Conservation (phyloP, 306 rosid genomes). For the Quercus cerris region DNA sequence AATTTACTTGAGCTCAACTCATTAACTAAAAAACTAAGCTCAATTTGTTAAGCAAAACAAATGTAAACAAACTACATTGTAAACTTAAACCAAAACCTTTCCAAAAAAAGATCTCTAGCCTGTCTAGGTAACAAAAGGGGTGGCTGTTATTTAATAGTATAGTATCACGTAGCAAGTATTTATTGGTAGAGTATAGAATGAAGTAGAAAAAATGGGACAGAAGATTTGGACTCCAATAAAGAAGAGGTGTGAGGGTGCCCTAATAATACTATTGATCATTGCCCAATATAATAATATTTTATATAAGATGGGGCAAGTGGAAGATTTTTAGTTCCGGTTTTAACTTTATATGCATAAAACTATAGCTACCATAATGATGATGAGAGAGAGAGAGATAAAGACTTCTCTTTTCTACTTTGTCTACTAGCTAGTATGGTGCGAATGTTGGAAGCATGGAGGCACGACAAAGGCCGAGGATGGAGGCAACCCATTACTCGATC, state of each 20-base stretch:
- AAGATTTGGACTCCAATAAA: no score
- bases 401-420: slow-evolving; percentile 37
- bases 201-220: no score
- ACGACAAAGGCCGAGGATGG: slow-evolving; percentile 65
- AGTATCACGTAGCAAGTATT: no score
- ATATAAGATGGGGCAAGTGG: background rate
- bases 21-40: no score
- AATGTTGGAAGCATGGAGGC: slow-evolving; percentile 95
- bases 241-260: background rate
- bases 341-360: slow-evolving; percentile 37
- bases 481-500: slow-evolving; percentile 68
- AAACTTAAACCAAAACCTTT: background rate
- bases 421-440: slow-evolving; percentile 57
- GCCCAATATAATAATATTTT: background rate
- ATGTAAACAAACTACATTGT: background rate
- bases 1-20: no score
- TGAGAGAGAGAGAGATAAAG: slow-evolving; percentile 13
- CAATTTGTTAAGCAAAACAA: no score
- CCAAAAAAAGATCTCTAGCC: no score
- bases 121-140: background rate
- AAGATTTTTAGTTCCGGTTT: slow-evolving; percentile 26
- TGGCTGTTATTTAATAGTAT: no score
- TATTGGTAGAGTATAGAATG: no score
- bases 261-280: background rate
- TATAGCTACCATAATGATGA: slow-evolving; percentile 45